Percentiles rank a stretch among this genome's conserved stretches.
Evolutionary conservation across 768 basidiomycete species (phyloP).

Genomic region (Tulasnella calospora): DNA sequence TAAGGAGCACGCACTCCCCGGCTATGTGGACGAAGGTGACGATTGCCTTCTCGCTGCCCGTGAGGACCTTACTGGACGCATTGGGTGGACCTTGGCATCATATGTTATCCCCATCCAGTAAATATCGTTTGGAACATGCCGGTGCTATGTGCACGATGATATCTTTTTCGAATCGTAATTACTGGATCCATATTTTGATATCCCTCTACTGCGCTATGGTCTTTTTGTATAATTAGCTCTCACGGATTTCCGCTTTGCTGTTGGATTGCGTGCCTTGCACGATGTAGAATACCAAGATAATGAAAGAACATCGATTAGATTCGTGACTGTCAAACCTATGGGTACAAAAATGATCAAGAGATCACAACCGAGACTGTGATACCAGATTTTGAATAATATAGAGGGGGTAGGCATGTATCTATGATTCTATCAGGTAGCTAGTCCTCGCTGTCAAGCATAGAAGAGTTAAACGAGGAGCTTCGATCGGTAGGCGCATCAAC

Average conservation of each 20-base stretch:
- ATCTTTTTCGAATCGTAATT: background rate
- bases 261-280: constrained; percentile 1
- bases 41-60: constrained; percentile 74
- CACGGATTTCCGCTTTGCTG: background rate
- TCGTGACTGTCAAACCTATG: background rate
- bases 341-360: background rate
- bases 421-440: background rate
- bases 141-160: background rate
- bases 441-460: background rate
- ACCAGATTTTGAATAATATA: background rate
- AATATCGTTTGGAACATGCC: background rate
- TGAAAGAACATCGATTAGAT: constrained; percentile 1
- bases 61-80: constrained; percentile 44
- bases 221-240: constrained; percentile 7
- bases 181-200: background rate
- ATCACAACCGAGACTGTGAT: constrained; percentile 7
- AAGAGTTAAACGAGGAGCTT: background rate
- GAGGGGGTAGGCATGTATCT: background rate
- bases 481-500: background rate
- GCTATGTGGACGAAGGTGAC: constrained; percentile 70
- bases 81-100: constrained; percentile 80
- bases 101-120: constrained; percentile 44
- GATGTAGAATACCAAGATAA: constrained; percentile 1
- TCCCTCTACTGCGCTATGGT: background rate
- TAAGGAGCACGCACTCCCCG: constrained; percentile 61